Evolutionary conservation across 257 asterid species (phyloP).

Genomic region (Solanum ossicruentum): DNA sequence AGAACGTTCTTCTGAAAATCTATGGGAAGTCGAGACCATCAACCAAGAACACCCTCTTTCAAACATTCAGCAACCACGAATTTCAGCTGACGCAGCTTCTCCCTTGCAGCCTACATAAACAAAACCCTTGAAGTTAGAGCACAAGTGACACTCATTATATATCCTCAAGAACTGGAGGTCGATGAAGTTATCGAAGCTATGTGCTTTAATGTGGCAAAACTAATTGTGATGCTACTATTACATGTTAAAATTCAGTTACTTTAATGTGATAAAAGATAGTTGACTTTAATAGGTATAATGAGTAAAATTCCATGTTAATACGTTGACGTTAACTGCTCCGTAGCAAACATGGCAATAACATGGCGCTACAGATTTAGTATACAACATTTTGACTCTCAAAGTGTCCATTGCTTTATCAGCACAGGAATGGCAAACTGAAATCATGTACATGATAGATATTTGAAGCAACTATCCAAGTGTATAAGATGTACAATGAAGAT

Average conservation of each 20-base stretch:
- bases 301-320: not conserved
- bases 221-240: not conserved
- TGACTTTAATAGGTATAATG: not conserved
- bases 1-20: not conserved
- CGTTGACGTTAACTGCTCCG: not conserved
- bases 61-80: constrained; percentile 43
- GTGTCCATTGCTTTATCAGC: not conserved
- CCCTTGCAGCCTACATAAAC: constrained; percentile 53
- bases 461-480: not conserved
- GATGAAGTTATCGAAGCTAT: not conserved
- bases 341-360: not conserved
- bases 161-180: not conserved
- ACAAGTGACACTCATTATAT: not conserved
- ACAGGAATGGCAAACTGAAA: not conserved
- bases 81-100: constrained; percentile 72
- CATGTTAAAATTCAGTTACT: not conserved
- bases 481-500: not conserved
- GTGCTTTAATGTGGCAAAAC: not conserved
- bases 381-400: not conserved
- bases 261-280: not conserved
- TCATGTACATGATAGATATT: not conserved
- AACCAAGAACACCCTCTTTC: constrained; percentile 28
- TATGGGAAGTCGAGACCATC: constrained; percentile 1
- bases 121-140: not conserved
- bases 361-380: not conserved